These are phyloP conservation scores for Akebia trifoliata DNA, from an alignment of 164 flowering plant species.

Conservation along the genomic window DNA sequence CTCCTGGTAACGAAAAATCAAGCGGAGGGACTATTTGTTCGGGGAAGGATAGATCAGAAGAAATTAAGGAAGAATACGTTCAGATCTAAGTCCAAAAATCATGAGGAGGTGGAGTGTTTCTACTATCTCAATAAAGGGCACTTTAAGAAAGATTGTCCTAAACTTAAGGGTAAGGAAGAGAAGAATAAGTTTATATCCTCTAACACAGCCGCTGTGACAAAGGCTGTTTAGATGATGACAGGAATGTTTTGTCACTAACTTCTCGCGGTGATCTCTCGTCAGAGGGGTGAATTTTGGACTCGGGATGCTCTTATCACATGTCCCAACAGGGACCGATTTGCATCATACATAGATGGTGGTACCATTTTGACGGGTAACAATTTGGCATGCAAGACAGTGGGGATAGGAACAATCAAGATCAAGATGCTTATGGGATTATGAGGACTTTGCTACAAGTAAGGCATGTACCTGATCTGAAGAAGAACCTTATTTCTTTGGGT, in stretches of 20 bases:
- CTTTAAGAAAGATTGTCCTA: neutral
- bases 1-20: too few species aligned
- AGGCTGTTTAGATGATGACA: too few species aligned
- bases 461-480: conserved; percentile 1
- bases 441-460: neutral
- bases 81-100: too few species aligned
- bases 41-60: too few species aligned
- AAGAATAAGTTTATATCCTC: too few species aligned
- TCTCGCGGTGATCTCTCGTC: too few species aligned
- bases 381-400: neutral
- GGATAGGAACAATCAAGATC: conserved; percentile 1
- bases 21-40: too few species aligned
- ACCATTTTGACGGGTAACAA: neutral
- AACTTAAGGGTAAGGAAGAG: neutral
- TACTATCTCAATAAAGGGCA: neutral
- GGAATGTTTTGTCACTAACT: too few species aligned
- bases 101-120: too few species aligned
- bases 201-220: too few species aligned
- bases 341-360: neutral
- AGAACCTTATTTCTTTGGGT: neutral
- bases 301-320: conserved; percentile 4
- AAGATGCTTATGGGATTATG: neutral
- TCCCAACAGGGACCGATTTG: neutral
- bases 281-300: neutral
- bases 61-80: too few species aligned